These are phyloP conservation scores for Phytophthora fragariaefolia DNA, from an alignment of 352 stramenopile species.

Conservation along the genomic window DNA sequence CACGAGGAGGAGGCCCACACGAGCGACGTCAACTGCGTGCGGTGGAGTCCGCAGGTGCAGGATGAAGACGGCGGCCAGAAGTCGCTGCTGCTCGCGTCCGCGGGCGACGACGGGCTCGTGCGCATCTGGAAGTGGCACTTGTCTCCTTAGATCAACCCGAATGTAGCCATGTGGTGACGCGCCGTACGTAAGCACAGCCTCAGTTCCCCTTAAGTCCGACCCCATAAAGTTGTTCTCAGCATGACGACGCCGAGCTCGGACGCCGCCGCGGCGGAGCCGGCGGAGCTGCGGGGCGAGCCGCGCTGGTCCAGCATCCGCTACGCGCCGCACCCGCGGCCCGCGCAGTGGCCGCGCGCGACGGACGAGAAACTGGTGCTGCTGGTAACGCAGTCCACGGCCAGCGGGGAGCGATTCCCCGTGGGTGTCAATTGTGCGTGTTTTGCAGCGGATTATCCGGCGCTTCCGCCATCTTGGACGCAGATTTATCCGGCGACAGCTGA, in stretches of 20 bases:
- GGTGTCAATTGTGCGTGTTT: slow-evolving; percentile 79
- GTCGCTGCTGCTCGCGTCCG: slow-evolving; percentile 68
- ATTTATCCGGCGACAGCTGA: neutral
- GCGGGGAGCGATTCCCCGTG: slow-evolving; percentile 80
- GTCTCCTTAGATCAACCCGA: slow-evolving; percentile 17
- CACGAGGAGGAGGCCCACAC: slow-evolving; percentile 61
- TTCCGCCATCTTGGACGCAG: neutral
- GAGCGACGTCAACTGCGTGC: slow-evolving; percentile 87
- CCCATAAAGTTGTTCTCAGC: neutral
- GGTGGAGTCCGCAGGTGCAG: slow-evolving; percentile 61
- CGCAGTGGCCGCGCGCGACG: slow-evolving; percentile 50
- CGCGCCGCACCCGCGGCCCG: slow-evolving; percentile 27
- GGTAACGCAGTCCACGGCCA: slow-evolving; percentile 72
- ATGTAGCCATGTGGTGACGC: slow-evolving; percentile 21
- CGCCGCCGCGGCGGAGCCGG: slow-evolving; percentile 38
- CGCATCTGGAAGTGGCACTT: slow-evolving; percentile 73
- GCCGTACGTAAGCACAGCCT: neutral
- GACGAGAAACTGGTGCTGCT: slow-evolving; percentile 73
- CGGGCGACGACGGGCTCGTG: slow-evolving; percentile 66
- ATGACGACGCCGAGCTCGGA: slow-evolving; percentile 20
- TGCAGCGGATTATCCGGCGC: neutral
- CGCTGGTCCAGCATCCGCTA: slow-evolving; percentile 74
- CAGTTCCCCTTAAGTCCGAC: too few species aligned
- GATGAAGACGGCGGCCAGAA: slow-evolving; percentile 33
- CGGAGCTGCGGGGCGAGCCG: slow-evolving; percentile 66